Conservation (phyloP, 1,139 yeast genomes). For the Nadsonia commutata region DNA sequence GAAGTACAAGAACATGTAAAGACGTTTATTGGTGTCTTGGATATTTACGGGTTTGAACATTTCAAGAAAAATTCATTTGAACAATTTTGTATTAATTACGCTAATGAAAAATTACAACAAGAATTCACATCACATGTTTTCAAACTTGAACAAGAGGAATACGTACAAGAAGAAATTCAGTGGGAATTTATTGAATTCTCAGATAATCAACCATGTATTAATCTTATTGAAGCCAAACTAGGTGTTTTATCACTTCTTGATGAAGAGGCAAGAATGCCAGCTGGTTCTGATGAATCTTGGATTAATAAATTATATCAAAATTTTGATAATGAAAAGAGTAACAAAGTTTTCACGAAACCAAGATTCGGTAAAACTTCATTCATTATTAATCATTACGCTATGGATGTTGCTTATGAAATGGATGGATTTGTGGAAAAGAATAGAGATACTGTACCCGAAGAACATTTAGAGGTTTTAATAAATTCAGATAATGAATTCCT, state of each 20-base stretch:
- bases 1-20: conserved; percentile 39
- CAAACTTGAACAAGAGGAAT: conserved; percentile 93
- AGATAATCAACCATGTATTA: conserved; percentile 95
- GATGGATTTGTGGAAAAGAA: conserved; percentile 96
- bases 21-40: conserved; percentile 89
- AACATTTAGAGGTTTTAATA: conserved; percentile 74
- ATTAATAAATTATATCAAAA: conserved; percentile 80
- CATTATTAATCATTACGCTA: conserved; percentile 84
- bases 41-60: conserved; percentile 95
- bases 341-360: conserved; percentile 78
- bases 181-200: conserved; percentile 96
- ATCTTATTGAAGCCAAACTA: conserved; percentile 74
- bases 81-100: conserved; percentile 94
- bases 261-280: conserved; percentile 89
- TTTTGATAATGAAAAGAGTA: conserved; percentile 64
- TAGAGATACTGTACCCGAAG: conserved; percentile 94
- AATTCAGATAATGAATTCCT: conserved; percentile 53
- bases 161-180: conserved; percentile 79
- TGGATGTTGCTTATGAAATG: conserved; percentile 82
- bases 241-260: conserved; percentile 83
- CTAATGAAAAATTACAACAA: conserved; percentile 93
- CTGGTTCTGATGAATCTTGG: conserved; percentile 91
- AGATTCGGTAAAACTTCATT: conserved; percentile 88
- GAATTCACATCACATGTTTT: conserved; percentile 96
- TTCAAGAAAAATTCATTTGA: conserved; percentile 89